A percentile compares a stretch with the other conserved stretches of the same genome.
Conservation (phyloP, 2,329 filamentous ascomycete species). For the Parastagonospora avenae region DNA sequence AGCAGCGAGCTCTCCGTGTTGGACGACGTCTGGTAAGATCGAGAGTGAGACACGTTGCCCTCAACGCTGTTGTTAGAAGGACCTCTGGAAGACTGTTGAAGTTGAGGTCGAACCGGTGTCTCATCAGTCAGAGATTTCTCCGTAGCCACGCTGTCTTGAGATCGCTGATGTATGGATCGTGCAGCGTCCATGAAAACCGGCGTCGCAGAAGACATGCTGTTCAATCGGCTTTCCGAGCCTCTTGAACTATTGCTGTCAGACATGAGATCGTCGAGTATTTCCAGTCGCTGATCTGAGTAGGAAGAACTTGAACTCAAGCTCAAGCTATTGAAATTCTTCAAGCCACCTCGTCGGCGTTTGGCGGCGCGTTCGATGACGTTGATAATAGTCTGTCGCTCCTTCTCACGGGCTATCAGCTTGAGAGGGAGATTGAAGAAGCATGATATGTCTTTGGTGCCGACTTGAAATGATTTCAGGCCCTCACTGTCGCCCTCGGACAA, state of each 20-base stretch:
- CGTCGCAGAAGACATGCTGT: conserved; percentile 34
- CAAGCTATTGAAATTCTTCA: conserved; percentile 54
- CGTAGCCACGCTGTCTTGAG: conserved; percentile 33
- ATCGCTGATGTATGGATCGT: conserved; percentile 30
- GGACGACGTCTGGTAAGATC: conserved; percentile 26
- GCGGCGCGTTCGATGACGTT: conserved; percentile 75
- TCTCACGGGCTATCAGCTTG: conserved; percentile 77
- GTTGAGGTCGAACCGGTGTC: conserved; percentile 22
- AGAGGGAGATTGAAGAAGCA: conserved; percentile 89
- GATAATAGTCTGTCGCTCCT: conserved; percentile 72
- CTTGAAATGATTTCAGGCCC: conserved; percentile 73
- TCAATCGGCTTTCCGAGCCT: conserved; percentile 55
- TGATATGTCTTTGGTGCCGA: conserved; percentile 84
- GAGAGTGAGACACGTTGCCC: conserved; percentile 28
- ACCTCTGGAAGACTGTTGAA: conserved; percentile 23
- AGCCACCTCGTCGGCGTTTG: conserved; percentile 60
- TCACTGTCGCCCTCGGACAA: conserved; percentile 75
- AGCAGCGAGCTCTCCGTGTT: conserved; percentile 28
- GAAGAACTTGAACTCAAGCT: conserved; percentile 63
- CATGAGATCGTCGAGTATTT: conserved; percentile 55
- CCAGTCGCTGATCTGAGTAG: conserved; percentile 56
- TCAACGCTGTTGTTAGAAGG: conserved; percentile 41
- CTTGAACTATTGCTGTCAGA: conserved; percentile 60
- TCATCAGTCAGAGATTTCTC: conserved; percentile 33
- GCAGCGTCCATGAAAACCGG: conserved; percentile 34